Percentiles rank a stretch among this genome's conserved stretches.
These are phyloP conservation scores for Termitomyces sp. DNA, from an alignment of 1,284 basidiomycete genomes.

Conservation along the genomic window DNA sequence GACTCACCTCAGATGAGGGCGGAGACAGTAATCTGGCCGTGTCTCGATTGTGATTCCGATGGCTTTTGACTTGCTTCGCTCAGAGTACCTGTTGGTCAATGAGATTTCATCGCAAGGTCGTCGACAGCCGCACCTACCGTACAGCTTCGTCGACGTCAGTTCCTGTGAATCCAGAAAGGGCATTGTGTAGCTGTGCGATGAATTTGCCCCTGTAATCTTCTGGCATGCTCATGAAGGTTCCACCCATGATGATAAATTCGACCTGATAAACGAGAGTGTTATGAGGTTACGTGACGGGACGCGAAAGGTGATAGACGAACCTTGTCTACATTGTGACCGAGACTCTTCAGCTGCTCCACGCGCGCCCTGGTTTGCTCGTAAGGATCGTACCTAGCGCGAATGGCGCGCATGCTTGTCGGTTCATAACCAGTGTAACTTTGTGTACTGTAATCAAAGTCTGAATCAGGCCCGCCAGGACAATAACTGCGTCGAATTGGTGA, in stretches of 20 bases:
- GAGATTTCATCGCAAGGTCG: neutral
- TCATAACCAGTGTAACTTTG: constrained; percentile 98
- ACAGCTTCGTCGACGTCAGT: constrained; percentile 97
- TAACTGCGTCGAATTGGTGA: constrained; percentile 55
- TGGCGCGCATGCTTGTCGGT: constrained; percentile 98
- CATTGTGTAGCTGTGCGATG: constrained; percentile 95
- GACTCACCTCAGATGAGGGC: constrained; percentile 83
- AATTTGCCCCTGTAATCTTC: constrained; percentile 94
- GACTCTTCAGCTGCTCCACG: constrained; percentile 90
- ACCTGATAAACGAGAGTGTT: constrained; percentile 50
- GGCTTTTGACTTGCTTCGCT: constrained; percentile 96
- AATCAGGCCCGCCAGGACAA: constrained; percentile 98
- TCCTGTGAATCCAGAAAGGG: constrained; percentile 91
- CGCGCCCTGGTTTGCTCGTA: constrained; percentile 96
- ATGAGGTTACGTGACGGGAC: neutral
- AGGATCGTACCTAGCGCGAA: constrained; percentile 96
- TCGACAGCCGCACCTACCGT: constrained; percentile 37
- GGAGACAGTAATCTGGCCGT: constrained; percentile 95
- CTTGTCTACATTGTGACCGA: constrained; percentile 98
- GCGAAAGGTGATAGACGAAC: constrained; percentile 34
- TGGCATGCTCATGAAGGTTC: constrained; percentile 99
- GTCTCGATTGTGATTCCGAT: constrained; percentile 99
- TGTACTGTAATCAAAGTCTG: constrained; percentile 99
- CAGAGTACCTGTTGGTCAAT: constrained; percentile 66
- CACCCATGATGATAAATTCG: constrained; percentile 99